These are phyloP conservation scores for Epichloe bromicola DNA, from an alignment of 2,329 filamentous ascomycete genomes.

Conservation along the genomic window DNA sequence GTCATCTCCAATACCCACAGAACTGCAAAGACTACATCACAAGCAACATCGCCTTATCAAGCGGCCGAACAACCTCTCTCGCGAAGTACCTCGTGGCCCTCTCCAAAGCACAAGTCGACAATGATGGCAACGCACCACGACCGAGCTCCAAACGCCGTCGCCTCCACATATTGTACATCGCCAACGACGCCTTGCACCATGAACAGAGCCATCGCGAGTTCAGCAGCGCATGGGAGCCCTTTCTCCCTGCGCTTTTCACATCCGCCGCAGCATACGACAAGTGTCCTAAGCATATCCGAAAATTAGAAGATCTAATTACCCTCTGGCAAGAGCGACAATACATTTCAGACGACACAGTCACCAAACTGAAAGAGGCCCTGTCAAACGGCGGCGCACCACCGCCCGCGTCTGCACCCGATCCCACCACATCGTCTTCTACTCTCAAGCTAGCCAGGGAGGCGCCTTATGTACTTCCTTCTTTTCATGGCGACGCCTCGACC, in stretches of 20 bases:
- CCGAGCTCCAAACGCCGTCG: slow-evolving; percentile 54
- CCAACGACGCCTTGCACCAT: slow-evolving; percentile 70
- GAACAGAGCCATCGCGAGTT: slow-evolving; percentile 39
- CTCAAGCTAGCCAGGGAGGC: slow-evolving; percentile 38
- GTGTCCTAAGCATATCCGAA: slow-evolving; percentile 51
- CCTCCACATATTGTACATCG: slow-evolving; percentile 63
- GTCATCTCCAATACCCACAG: slow-evolving; percentile 29
- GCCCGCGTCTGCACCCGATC: slow-evolving; percentile 9
- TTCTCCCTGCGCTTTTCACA: slow-evolving; percentile 49
- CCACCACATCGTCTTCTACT: slow-evolving; percentile 10
- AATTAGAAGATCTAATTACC: slow-evolving; percentile 49
- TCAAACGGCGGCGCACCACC: slow-evolving; percentile 21
- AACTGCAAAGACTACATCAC: slow-evolving; percentile 81
- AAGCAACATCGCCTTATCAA: slow-evolving; percentile 55
- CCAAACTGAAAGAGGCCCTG: slow-evolving; percentile 46
- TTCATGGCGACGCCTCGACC: slow-evolving; percentile 60
- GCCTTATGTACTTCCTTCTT: slow-evolving; percentile 60
- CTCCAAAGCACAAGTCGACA: slow-evolving; percentile 31
- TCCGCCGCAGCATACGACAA: slow-evolving; percentile 43
- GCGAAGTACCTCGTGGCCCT: slow-evolving; percentile 65
- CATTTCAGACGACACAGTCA: slow-evolving; percentile 39
- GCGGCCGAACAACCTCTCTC: slow-evolving; percentile 50
- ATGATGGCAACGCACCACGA: slow-evolving; percentile 21
- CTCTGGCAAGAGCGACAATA: slow-evolving; percentile 60
- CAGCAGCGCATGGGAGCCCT: slow-evolving; percentile 41